phyloP scores from a whole-genome alignment of 139 green algal species.

The Closterium sp. region DNA sequence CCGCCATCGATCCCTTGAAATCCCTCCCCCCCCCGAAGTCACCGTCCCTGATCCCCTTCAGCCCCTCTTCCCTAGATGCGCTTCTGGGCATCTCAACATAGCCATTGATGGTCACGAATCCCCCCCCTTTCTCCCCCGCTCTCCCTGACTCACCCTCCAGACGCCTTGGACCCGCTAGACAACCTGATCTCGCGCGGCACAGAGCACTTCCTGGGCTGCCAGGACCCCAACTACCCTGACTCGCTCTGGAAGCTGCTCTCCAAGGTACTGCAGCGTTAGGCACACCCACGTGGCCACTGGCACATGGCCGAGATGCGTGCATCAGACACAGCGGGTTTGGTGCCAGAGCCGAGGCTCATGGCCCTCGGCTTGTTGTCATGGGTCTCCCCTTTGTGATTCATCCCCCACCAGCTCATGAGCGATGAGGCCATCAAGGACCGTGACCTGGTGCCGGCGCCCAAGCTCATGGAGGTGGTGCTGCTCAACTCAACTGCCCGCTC shows the following conservation, averaged over 20 bases:
- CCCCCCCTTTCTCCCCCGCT: not conserved
- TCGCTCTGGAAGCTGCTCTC: conserved; percentile 32
- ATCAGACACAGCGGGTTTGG: no score
- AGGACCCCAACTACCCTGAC: conserved; percentile 38
- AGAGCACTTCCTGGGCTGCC: conserved; percentile 55
- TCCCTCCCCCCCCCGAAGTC: no score
- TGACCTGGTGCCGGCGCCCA: conserved; percentile 69
- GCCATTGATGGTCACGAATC: no score
- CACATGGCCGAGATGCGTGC: not conserved
- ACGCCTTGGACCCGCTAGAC: conserved; percentile 80
- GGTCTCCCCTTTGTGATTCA: not conserved
- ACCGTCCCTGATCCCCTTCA: no score
- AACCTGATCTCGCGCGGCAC: conserved; percentile 87
- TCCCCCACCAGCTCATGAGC: conserved; percentile 28
- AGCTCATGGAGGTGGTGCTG: conserved; percentile 39
- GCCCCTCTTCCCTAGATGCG: no score
- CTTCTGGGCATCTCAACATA: no score
- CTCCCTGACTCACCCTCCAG: not conserved
- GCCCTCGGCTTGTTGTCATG: no score
- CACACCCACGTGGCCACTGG: not conserved
- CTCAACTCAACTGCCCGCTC: not conserved
- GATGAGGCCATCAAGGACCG: conserved; percentile 59
- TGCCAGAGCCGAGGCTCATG: no score
- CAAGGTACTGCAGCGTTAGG: not conserved
- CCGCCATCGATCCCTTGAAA: no score